phyloP scores from a whole-genome alignment of 2,329 filamentous ascomycete genomes.

The Chalaropsis ovoidea region DNA sequence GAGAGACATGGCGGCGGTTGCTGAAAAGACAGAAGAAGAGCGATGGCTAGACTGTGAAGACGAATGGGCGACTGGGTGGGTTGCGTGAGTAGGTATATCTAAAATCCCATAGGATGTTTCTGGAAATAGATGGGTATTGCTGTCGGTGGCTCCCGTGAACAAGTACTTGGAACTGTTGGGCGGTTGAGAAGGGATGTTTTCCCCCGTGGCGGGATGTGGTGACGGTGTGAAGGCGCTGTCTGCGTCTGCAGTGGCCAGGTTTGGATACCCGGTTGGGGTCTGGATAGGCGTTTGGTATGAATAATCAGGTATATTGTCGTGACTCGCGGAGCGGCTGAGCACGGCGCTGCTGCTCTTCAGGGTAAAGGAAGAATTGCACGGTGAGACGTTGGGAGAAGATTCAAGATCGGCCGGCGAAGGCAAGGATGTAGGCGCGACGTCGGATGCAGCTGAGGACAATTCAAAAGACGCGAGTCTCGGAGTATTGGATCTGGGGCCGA shows the following conservation, averaged over 20 bases:
- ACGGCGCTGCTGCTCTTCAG: slow-evolving; percentile 30
- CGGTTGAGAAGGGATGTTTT: neutral
- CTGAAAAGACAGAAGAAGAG: neutral
- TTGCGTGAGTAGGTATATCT: neutral
- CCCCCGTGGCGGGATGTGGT: neutral
- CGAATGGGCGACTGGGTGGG: neutral
- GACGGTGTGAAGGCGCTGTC: neutral
- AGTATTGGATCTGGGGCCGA: neutral
- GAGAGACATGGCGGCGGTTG: slow-evolving; percentile 34
- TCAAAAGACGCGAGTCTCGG: slow-evolving; percentile 6
- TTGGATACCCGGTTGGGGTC: neutral
- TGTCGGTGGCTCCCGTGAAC: neutral
- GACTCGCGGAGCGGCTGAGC: neutral
- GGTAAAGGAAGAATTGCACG: neutral
- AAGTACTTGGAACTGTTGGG: neutral
- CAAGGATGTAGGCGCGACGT: neutral
- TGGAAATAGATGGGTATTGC: neutral
- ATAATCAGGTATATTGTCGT: neutral
- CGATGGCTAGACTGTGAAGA: neutral
- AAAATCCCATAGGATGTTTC: neutral
- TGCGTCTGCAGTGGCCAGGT: neutral
- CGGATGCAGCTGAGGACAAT: neutral
- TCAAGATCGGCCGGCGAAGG: neutral
- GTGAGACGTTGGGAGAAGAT: neutral
- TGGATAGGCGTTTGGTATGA: neutral